Base-by-base conservation (phyloP, 2,329 filamentous ascomycete species). In the Tothia fuscella region DNA sequence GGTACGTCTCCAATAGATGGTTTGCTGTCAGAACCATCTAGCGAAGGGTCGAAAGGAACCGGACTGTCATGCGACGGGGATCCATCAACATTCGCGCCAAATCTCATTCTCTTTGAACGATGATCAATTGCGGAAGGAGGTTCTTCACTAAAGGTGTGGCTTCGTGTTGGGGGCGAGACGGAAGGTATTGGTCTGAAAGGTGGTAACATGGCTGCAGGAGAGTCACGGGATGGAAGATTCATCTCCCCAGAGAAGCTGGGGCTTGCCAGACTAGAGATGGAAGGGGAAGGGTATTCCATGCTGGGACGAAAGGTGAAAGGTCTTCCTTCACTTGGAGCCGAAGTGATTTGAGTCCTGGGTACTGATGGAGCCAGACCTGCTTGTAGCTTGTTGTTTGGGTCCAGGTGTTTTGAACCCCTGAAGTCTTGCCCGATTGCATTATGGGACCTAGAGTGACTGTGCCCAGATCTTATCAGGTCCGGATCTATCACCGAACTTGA, bases 101-200 rank as follows among this genome's bases (percentile, higher is more conserved):
- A 46, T 42, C 54, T 53, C 21, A 55, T 46, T 3, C 61, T 51
- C 46, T 65, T 65, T 13, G 52, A 44, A 21, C 53, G 48, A 42
- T 61, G 56, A 41, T 62, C 58, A 7, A 53, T 29, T 4, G 38
- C 31, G 13, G 38, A 33, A 2, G 41, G 21, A 16, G 37, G 26
- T 19, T 46, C 36, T 29, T 40, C 42, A 41, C 19, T 22, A 35
- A 35, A 37, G 6, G 41, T 35, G 10, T 38, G 32, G 19, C 14
- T 21, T 22, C 34, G 21, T 5, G 33, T 10, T 4, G 41, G 34
- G 10, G 32, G 21, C 14, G 24, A 37, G 44, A 25, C 10, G 28
- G 32, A n/a, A 25, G 22, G 41, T 5, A 41, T 34, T 3, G 10
- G 14, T 10, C 39, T 17, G n/a, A 35, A 41, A 10, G 39, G 30